Conservation (phyloP, 2,329 filamentous ascomycete genomes). For the Pseudocercospora macadamiae region DNA sequence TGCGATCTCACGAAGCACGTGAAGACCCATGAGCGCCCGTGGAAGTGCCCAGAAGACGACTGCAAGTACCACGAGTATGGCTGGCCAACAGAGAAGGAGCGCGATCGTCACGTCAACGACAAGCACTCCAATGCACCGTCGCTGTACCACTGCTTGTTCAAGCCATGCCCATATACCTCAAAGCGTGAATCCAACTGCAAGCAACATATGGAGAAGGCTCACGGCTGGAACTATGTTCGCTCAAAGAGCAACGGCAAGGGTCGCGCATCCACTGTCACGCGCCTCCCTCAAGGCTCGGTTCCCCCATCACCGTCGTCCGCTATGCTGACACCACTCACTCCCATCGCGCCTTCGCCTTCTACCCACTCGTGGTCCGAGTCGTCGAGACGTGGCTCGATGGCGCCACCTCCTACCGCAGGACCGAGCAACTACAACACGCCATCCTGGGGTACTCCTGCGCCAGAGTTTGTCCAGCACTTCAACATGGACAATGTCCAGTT, state of each 20-base stretch:
- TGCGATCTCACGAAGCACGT: slow-evolving; percentile 98
- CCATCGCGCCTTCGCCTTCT: slow-evolving; percentile 46
- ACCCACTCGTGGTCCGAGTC: slow-evolving; percentile 39
- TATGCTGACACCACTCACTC: slow-evolving; percentile 39
- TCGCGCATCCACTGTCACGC: slow-evolving; percentile 54
- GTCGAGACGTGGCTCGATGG: slow-evolving; percentile 37
- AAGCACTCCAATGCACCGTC: slow-evolving; percentile 82
- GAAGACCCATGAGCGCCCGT: slow-evolving; percentile 95
- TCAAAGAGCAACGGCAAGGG: slow-evolving; percentile 87
- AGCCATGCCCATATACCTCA: slow-evolving; percentile 87
- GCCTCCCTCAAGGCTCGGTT: slow-evolving; percentile 62
- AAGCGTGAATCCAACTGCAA: slow-evolving; percentile 98
- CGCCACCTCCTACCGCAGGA: slow-evolving; percentile 36
- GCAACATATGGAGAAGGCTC: slow-evolving; percentile 97
- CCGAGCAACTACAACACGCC: slow-evolving; percentile 36
- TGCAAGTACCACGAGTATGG: slow-evolving; percentile 92
- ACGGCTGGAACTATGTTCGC: slow-evolving; percentile 86
- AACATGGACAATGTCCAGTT: slow-evolving; percentile 38
- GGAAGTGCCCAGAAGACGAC: slow-evolving; percentile 80
- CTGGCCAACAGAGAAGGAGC: slow-evolving; percentile 97
- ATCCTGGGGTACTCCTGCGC: slow-evolving; percentile 33
- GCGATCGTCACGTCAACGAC: slow-evolving; percentile 93
- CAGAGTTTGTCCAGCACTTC: slow-evolving; percentile 41
- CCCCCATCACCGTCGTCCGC: slow-evolving; percentile 64
- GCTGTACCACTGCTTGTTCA: slow-evolving; percentile 81